Base-by-base conservation (phyloP, 2,329 filamentous ascomycete species). In the Aspergillus calidoustus region DNA sequence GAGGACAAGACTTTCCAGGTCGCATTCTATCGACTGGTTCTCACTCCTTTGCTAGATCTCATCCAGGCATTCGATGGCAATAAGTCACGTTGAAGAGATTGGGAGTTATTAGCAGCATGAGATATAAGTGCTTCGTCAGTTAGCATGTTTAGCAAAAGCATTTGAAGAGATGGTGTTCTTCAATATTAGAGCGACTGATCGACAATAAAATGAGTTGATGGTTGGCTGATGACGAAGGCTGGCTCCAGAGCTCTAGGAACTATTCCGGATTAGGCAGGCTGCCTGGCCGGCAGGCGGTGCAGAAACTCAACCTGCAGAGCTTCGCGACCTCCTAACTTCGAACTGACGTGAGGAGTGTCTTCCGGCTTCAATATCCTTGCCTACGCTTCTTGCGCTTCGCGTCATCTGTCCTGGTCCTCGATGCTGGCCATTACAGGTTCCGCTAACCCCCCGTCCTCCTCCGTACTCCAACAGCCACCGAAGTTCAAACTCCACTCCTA, bases 401-500 rank as follows among this genome's bases (percentile, higher is more conserved):
- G 7, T 43, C 13, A 17, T 17, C 23, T 19, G 4, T 30, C 41
- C 17, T 28, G 9, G n/a, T 38, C 22, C 17, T 46, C 43, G 9
- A 46, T 52, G 43, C 43, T 30, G 28, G 49, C 22, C 15, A 25
- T 25, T 22, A n/a, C 43, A 23, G 22, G 31, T 34, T 46, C 15
- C 5, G 34, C 38, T 17, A 44, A 3, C 23, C 47, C 25, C 48
- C 19, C 13, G 44, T 15, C 23, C 34, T n/a, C 48, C 53, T 6
- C 13, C 38, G 25, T 34, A 47, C 38, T 17, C 38, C n/a, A 41
- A 54, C 34, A 54, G 8, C 23, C 19, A 54, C 30, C 41, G 41
- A 59, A 43, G 43, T 48, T n/a, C 41, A 25, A 59, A 43, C 57
- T 48, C 49, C 49, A 59, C 57, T 34, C 3, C 48, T 34, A 22